Base-by-base conservation (phyloP, 1,284 basidiomycete genomes). In the Mycena citricolor region DNA sequence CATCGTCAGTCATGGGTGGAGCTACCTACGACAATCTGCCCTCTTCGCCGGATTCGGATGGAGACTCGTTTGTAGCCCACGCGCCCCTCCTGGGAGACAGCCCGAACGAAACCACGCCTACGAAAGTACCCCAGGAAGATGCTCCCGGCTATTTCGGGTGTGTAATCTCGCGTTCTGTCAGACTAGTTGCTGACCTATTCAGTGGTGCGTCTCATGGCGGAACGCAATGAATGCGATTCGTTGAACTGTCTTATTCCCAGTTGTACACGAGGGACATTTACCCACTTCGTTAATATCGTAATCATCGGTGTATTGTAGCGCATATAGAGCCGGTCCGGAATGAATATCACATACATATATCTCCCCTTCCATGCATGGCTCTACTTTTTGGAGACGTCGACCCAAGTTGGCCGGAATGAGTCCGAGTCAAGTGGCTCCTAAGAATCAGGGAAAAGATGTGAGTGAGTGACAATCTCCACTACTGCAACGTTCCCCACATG, bases 351-450 rank as follows among this genome's bases (percentile, higher is more conserved):
- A n/a, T n/a, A n/a, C n/a, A n/a, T n/a, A n/a, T n/a, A n/a, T n/a
- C n/a, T n/a, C n/a, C n/a, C n/a, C n/a, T n/a, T n/a, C n/a, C n/a
- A n/a, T 29, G 19, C 24, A 16, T 24, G 19, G 30, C 31, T 46
- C 36, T 49, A 52, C 36, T 53, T 57, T 22, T 32, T 23, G 10
- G 46, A 31, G 21, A 32, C 19, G 30, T 57, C 49, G 16, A 71
- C 75, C 77, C 77, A 78, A 40, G 76, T 65, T 22, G 77, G 79
- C 58, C 74, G 77, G 51, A 63, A 59, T 5, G 66, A 61, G 51
- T 79, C 77, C 21, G 77, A 68, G 56, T 75, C 66, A 31, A 60
- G 19, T 4, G 32, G 47, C 37, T 52, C 16, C 51, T 52, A n/a
- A n/a, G n/a, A n/a, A n/a, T n/a, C n/a, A n/a, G n/a, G n/a, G n/a